These are phyloP conservation scores for Vachellia pachyceras DNA, from an alignment of 306 rosid species.

Conservation along the genomic window DNA sequence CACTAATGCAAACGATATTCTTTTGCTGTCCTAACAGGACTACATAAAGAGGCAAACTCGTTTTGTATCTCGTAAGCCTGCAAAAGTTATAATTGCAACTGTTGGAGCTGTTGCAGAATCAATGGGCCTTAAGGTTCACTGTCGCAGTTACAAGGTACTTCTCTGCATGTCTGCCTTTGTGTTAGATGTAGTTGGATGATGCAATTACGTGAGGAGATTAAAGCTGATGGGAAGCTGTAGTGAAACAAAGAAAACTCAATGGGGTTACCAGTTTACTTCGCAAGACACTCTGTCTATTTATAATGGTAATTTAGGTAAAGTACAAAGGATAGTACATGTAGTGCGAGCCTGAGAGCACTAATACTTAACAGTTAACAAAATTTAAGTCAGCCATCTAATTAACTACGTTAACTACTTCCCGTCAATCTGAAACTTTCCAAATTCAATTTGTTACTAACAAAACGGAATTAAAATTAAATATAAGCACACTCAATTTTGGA, in stretches of 20 bases:
- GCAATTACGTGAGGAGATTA: conserved; percentile 16
- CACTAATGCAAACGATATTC: conserved; percentile 30
- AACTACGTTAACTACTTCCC: not conserved
- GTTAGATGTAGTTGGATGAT: conserved; percentile 3
- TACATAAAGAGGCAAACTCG: conserved; percentile 91
- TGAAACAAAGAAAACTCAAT: not conserved
- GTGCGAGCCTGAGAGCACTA: not conserved
- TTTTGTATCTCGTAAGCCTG: conserved; percentile 89
- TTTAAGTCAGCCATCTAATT: not conserved
- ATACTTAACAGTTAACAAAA: not conserved
- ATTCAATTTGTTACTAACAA: not conserved
- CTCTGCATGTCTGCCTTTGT: conserved; percentile 18
- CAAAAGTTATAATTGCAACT: conserved; percentile 69
- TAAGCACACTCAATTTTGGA: too few relatives aligned
- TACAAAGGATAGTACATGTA: not conserved
- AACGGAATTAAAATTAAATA: not conserved
- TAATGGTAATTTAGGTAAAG: not conserved
- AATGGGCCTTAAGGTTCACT: conserved; percentile 74
- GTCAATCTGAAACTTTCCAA: not conserved
- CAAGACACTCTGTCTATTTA: not conserved
- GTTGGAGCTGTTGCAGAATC: conserved; percentile 81
- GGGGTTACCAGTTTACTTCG: not conserved
- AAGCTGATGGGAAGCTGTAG: conserved; percentile 30
- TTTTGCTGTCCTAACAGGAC: conserved; percentile 65
- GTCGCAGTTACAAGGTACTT: conserved; percentile 80